Percentiles rank a stretch among this genome's conserved stretches.
phyloP scores from a whole-genome alignment of 192 early-diverging fungal species.

The Linnemannia elongata region DNA sequence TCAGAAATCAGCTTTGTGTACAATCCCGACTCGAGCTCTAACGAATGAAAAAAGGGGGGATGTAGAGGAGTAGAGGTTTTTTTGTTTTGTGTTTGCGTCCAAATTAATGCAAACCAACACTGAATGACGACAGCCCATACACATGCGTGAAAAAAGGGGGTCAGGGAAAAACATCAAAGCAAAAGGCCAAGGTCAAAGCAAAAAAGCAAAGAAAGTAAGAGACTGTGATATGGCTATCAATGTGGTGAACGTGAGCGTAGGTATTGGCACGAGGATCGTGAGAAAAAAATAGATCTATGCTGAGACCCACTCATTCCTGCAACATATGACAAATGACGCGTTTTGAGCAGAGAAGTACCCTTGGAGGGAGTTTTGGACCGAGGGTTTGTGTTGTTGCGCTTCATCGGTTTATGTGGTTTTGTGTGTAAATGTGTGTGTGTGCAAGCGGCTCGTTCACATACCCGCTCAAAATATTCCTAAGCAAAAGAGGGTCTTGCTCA shows the following conservation, averaged over 20 bases:
- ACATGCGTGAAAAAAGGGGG: neutral
- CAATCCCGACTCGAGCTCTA: neutral
- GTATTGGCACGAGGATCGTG: neutral
- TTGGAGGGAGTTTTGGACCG: neutral
- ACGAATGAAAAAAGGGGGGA: neutral
- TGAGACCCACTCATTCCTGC: neutral
- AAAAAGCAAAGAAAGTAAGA: neutral
- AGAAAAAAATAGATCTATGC: neutral
- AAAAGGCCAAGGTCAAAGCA: neutral
- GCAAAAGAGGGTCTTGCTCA: neutral
- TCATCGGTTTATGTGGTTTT: neutral
- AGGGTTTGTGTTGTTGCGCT: no score
- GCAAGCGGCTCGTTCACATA: neutral
- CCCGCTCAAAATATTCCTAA: neutral
- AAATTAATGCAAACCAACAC: neutral
- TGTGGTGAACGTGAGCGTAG: neutral
- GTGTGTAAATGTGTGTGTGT: neutral
- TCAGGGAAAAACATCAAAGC: no score
- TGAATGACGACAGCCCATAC: neutral
- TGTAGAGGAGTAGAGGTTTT: neutral
- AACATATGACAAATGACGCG: neutral
- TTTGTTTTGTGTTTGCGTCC: neutral
- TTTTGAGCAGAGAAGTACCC: neutral
- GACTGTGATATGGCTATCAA: neutral
- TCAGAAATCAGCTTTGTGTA: neutral